Evolutionary conservation across 2,329 filamentous ascomycete genomes (phyloP), one percentile per base, ranked within the genome.

Genomic region (Aspergillus caelatus): DNA sequence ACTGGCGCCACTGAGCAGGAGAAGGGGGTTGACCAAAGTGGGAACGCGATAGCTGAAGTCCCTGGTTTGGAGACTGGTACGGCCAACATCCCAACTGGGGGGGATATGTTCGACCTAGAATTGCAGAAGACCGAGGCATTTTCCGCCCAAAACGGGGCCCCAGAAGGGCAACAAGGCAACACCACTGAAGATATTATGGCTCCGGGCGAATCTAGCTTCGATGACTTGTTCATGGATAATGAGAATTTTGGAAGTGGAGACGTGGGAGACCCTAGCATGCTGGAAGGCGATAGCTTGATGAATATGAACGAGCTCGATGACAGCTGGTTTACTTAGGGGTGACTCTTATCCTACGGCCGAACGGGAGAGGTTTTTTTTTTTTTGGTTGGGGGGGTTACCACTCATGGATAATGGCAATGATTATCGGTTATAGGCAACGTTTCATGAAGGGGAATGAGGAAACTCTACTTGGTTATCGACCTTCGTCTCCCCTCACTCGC

Each of bases 151-250:
- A 23, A 41, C 11, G 60, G 50, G 16, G 67, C 65, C 48, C 66
- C 71, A 61, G 62, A 63, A 16, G 64, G 58, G n/a, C 65, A 66
- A 41, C 61, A 63, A 34, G 66, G 68, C 16, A 71, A 65, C 16
- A 71, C 68, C 21, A 71, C 70, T 28, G 77, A 77, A 12, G 74
- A 78, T 66, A 68, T 76, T 28, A 77, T 80, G 68, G 75, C 70
- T 2, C 77, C 75, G 8, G 78, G 77, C 16, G 77, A 79, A 66
- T 81, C 80, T 21, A 80, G 75, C 63, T 82, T 82, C 61, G 80
- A 82, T 60, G 78, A 81, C 58, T 62, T 80, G n/a, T 79, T 81
- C 62, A 74, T 80, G 68, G 79, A 79, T 28, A 77, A 69, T 30
- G 78, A 78, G 3, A 75, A 77, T 62, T 68, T 78, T 48, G 78